These are phyloP conservation scores for Solanum rostratum DNA, from an alignment of 257 asterid genomes.

Conservation along the genomic window DNA sequence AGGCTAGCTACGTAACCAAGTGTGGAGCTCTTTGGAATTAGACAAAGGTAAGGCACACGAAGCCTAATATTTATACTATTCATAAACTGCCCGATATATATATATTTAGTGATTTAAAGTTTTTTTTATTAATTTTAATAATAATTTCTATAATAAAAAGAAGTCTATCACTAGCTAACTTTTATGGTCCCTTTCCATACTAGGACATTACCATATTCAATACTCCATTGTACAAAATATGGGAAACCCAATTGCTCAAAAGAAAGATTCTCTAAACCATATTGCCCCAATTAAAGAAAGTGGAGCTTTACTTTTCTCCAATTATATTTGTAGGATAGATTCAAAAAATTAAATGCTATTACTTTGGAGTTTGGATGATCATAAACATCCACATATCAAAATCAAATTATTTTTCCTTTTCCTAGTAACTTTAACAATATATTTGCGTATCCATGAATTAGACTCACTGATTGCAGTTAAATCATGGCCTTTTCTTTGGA, in stretches of 20 bases:
- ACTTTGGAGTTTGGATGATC: not conserved
- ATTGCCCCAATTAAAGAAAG: not conserved
- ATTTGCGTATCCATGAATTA: slow-evolving; percentile 16
- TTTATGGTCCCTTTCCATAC: not conserved
- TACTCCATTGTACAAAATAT: not conserved
- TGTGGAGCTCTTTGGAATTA: too few species aligned
- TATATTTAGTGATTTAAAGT: too few species aligned
- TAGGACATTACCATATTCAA: not conserved
- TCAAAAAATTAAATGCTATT: not conserved
- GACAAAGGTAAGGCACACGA: too few species aligned
- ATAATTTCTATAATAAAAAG: too few species aligned
- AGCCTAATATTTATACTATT: too few species aligned
- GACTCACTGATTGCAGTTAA: not conserved
- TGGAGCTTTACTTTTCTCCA: not conserved
- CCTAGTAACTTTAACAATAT: not conserved
- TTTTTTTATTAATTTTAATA: too few species aligned
- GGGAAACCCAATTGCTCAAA: not conserved
- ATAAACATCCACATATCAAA: not conserved
- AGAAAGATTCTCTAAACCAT: not conserved
- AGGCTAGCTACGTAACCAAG: too few species aligned
- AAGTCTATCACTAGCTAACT: not conserved
- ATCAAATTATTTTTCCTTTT: not conserved
- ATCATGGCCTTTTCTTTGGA: not conserved
- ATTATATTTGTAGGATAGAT: not conserved
- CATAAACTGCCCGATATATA: too few species aligned